Evolutionary conservation across 2,329 filamentous ascomycete species (phyloP).

Genomic region (Talaromyces verruculosus): DNA sequence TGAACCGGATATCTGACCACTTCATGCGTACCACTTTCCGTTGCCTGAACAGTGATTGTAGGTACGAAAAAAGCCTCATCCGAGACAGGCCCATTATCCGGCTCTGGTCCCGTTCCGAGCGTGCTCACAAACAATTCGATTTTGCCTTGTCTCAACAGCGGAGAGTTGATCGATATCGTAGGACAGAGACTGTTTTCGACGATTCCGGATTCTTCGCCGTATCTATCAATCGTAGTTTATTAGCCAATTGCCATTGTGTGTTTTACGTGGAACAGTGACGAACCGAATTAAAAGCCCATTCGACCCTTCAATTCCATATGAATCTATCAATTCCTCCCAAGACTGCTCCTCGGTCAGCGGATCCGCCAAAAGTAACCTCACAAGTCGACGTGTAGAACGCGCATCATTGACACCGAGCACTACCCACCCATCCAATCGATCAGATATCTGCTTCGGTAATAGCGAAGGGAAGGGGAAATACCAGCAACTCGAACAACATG

Average conservation of each 20-base stretch:
- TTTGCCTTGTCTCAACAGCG: slow-evolving; percentile 54
- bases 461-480: slow-evolving; percentile 24
- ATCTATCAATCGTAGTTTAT: slow-evolving; percentile 38
- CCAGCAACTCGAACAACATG: slow-evolving; percentile 58
- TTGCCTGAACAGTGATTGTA: slow-evolving; percentile 66
- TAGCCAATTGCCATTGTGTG: background rate
- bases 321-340: slow-evolving; percentile 66
- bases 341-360: slow-evolving; percentile 61
- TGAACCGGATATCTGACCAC: slow-evolving; percentile 80
- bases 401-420: slow-evolving; percentile 54
- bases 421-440: slow-evolving; percentile 24
- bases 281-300: slow-evolving; percentile 63
- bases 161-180: slow-evolving; percentile 57
- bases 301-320: slow-evolving; percentile 47
- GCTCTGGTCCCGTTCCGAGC: slow-evolving; percentile 50
- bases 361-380: slow-evolving; percentile 69
- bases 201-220: slow-evolving; percentile 53
- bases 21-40: slow-evolving; percentile 63
- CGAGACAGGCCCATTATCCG: slow-evolving; percentile 51
- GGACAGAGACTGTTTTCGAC: slow-evolving; percentile 54
- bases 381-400: slow-evolving; percentile 57
- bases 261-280: slow-evolving; percentile 13
- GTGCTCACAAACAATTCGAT: slow-evolving; percentile 62
- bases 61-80: slow-evolving; percentile 72
- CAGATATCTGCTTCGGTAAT: background rate